phyloP scores from a whole-genome alignment of 345 rosid species.

The Isatis tinctoria region DNA sequence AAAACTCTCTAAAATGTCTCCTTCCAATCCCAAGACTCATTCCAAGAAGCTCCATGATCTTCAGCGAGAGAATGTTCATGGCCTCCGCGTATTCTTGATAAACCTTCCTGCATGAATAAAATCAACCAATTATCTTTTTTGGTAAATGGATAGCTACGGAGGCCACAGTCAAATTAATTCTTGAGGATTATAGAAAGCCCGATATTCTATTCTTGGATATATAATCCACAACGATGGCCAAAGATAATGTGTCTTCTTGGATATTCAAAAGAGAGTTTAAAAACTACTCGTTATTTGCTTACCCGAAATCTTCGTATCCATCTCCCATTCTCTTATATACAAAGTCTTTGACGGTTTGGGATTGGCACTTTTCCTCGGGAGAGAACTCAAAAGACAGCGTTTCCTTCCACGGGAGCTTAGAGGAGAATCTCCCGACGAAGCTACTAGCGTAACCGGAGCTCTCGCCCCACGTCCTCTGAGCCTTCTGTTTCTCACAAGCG shows the following conservation, averaged over 20 bases:
- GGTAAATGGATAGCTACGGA: background rate
- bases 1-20: conserved; percentile 26
- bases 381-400: conserved; percentile 66
- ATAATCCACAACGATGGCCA: background rate
- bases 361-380: conserved; percentile 26
- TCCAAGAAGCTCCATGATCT: conserved; percentile 36
- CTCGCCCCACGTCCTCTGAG: conserved; percentile 61
- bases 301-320: conserved; percentile 63
- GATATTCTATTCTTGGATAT: background rate
- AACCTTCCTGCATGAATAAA: conserved; percentile 17
- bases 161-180: background rate
- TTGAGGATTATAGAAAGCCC: background rate
- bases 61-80: conserved; percentile 29
- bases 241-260: background rate
- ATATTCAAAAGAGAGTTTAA: background rate
- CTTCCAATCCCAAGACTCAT: conserved; percentile 30
- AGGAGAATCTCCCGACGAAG: conserved; percentile 71
- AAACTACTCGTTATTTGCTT: conserved; percentile 3
- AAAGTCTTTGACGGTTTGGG: conserved; percentile 44
- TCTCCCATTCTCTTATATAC: conserved; percentile 51
- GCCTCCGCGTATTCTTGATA: conserved; percentile 35
- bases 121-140: background rate
- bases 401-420: conserved; percentile 94
- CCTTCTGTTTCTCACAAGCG: conserved; percentile 52
- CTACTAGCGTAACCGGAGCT: conserved; percentile 80